Evolutionary conservation across 176 grass and related monocot species (phyloP).

Genomic region (Oryza officinalis): DNA sequence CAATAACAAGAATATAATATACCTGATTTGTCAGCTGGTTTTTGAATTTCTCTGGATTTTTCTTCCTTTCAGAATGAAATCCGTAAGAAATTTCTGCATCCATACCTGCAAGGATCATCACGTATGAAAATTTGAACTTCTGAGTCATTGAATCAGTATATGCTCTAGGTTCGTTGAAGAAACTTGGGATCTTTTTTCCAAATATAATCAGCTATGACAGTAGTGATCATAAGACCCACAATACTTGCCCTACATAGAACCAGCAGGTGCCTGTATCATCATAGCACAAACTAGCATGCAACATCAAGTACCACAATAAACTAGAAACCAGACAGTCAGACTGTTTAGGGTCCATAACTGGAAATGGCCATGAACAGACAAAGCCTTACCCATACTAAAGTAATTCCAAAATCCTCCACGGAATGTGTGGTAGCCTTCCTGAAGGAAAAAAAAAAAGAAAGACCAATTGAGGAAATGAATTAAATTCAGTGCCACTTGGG

Average conservation of each 20-base stretch:
- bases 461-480: neutral
- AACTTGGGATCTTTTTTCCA: conserved; percentile 21
- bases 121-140: neutral
- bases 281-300: neutral
- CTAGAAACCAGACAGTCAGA: conserved; percentile 1
- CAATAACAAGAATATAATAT: neutral
- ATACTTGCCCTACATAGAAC: neutral
- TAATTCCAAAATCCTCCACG: conserved; percentile 97
- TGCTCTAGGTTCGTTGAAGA: conserved; percentile 26
- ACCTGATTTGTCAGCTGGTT: conserved; percentile 91
- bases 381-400: conserved; percentile 85
- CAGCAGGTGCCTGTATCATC: neutral
- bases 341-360: conserved; percentile 6
- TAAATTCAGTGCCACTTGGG: conserved; percentile 10
- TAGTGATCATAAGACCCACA: neutral
- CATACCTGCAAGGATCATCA: conserved; percentile 60
- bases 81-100: conserved; percentile 94
- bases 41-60: conserved; percentile 90
- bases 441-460: conserved; percentile 40
- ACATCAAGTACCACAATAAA: neutral
- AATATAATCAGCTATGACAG: conserved; percentile 2
- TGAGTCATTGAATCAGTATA: neutral
- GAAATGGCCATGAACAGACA: conserved; percentile 13
- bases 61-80: conserved; percentile 92
- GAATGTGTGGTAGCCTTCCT: conserved; percentile 90